phyloP scores from a whole-genome alignment of 2,329 filamentous ascomycete species.

The Trichoderma citrinoviride region DNA sequence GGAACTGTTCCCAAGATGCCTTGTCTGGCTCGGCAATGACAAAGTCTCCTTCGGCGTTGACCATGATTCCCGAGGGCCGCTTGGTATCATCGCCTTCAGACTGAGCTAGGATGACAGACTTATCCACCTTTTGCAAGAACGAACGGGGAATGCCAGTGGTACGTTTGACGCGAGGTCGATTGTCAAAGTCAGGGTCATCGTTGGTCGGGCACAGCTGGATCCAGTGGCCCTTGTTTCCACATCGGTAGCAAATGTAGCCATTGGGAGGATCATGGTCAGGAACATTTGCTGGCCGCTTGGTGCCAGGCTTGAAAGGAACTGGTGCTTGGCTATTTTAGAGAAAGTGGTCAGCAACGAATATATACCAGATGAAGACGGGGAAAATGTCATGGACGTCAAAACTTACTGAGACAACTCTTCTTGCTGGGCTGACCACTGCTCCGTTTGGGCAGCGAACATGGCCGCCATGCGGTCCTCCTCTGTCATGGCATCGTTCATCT shows the following conservation, averaged over 20 bases:
- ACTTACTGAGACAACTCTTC: slow-evolving; percentile 83
- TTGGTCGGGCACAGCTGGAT: slow-evolving; percentile 99
- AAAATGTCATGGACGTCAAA: not conserved
- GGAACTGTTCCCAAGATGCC: slow-evolving; percentile 93
- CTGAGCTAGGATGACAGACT: slow-evolving; percentile 71
- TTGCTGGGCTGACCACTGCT: slow-evolving; percentile 90
- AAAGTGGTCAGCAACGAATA: slow-evolving; percentile 34
- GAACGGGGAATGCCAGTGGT: slow-evolving; percentile 96
- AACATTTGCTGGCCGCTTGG: slow-evolving; percentile 69
- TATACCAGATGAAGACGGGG: not conserved
- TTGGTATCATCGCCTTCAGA: slow-evolving; percentile 80
- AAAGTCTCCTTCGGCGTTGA: slow-evolving; percentile 96
- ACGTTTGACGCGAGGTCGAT: slow-evolving; percentile 86
- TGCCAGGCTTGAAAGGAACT: slow-evolving; percentile 53
- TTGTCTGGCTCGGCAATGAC: slow-evolving; percentile 95
- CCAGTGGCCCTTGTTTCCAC: slow-evolving; percentile 98
- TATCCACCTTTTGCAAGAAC: slow-evolving; percentile 93
- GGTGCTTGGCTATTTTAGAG: slow-evolving; percentile 58
- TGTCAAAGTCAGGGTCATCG: slow-evolving; percentile 93
- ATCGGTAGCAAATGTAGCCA: slow-evolving; percentile 94
- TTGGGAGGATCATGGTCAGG: slow-evolving; percentile 91
- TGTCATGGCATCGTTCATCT: slow-evolving; percentile 76
- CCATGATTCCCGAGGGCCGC: slow-evolving; percentile 87
- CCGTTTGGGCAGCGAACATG: slow-evolving; percentile 84
- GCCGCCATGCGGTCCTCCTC: slow-evolving; percentile 93